Base-by-base conservation (phyloP, 768 basidiomycete genomes). In the Mycena vulgaris region DNA sequence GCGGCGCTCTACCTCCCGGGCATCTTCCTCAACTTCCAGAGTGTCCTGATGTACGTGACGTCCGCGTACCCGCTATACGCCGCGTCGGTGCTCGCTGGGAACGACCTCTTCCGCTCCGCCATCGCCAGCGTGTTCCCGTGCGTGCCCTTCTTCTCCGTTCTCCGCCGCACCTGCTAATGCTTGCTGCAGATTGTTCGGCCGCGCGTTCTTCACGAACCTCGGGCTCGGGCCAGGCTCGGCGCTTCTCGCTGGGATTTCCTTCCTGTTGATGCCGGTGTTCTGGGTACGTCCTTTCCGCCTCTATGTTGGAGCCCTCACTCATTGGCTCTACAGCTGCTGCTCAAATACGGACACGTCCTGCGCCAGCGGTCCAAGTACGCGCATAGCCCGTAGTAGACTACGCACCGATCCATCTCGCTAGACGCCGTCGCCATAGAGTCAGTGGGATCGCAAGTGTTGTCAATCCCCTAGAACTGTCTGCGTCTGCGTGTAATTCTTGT, bases 41-140 rank as follows among this genome's bases (percentile, higher is more conserved):
- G 72, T 11, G 65, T 72, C 1, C 71, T 78, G 39, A 80, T 77
- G 60, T 81, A 82, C 72, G 64, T 79, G n/a, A 68, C 78, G 0
- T 76, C 74, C 42, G 79, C 78, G 31, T 82, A 82, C 64, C 77
- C 80, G 2, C 63, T 57, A 0, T 78, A 80, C 68, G 78, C 78
- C 2, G 65, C 65, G 37, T 59, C 57, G 28, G 65, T 66, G 28
- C 74, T 82, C 23, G 80, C 80, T 1, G 80, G 80, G 27, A 81
- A 81, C 58, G 80, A 77, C 63, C 66, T 82, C n/a, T 79, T 80
- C 69, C 74, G 81, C 4, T 76, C 79, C 1, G 69, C 75, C 61
- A 75, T 80, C 35, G 73, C 75, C 17, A 66, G 72, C 28, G 70
- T 73, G 14, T 76, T 75, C 49, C 76, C 72, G 68, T 69, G 21